Base-by-base conservation (phyloP, 2,329 filamentous ascomycete species). In the Ophiostoma perfectum region DNA sequence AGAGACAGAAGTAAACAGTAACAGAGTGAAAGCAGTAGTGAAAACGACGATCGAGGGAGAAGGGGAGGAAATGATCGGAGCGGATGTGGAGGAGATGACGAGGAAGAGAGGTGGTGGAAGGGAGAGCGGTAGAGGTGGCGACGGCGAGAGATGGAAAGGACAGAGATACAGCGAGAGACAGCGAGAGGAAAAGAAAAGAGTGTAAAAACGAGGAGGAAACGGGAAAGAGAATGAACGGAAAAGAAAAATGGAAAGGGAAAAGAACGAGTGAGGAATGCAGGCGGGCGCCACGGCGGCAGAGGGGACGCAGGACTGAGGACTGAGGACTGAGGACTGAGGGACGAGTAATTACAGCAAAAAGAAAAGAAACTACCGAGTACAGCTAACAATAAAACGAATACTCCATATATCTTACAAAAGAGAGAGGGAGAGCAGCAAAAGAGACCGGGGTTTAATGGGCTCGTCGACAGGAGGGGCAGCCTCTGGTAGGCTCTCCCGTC, bases 111-210 rank as follows among this genome's bases (percentile, higher is more conserved):
- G 45, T 11, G 36, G 58, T 62, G 58, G 36, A 41, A 62, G 58
- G 58, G 58, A 39, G 27, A 7, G 58, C 16, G 41, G 12, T 27
- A 27, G 27, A 27, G 39, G 27, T 18, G 8, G 8, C 11, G 3
- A n/a, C 27, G 18, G n/a, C 36, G 11, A 64, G 18, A 52, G 42
- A 63, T 5, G n/a, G 38, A 18, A 65, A 18, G 27, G 27, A 27
- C 27, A 64, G 47, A 8, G 44, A 69, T 41, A 66, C 8, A 49
- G 41, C n/a, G 27, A 66, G 58, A 42, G 14, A 64, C 36, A n/a
- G 45, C 5, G 9, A 62, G 52, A 64, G 16, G 39, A 64, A 64
- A 66, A 65, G 52, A 55, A 65, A 9, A 2, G 27, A 39, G 47
- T 11, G 4, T 18, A 39, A 38, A 16, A 36, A 58, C 36, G 36